Conservation (phyloP, 768 basidiomycete genomes). For the Mycena chlorophos region DNA sequence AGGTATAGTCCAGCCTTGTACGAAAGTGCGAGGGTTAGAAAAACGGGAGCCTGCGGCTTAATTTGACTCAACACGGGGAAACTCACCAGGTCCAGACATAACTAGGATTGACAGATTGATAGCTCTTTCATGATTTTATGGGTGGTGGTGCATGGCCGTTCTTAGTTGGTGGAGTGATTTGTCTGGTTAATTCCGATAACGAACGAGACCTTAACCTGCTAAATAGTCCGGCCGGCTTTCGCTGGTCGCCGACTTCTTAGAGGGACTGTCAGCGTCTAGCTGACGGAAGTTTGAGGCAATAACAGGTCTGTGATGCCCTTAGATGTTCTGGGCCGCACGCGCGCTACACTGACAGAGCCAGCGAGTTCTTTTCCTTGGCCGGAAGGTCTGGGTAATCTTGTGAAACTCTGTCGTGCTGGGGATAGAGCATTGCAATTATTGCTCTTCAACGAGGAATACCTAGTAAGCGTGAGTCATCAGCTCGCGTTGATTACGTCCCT, state of each 20-base stretch:
- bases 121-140: slow-evolving; percentile 84
- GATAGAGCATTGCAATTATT: too few species aligned
- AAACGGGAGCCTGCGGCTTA: slow-evolving; percentile 83
- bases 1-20: too few species aligned
- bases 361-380: slow-evolving; percentile 75
- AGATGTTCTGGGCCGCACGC: slow-evolving; percentile 85
- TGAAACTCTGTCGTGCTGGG: too few species aligned
- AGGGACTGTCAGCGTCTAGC: too few species aligned
- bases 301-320: too few species aligned
- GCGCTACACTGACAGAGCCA: slow-evolving; percentile 87
- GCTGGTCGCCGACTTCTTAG: slow-evolving; percentile 76
- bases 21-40: too few species aligned
- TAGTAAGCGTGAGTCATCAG: too few species aligned
- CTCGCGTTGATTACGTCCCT: too few species aligned
- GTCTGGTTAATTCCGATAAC: slow-evolving; percentile 97
- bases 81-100: slow-evolving; percentile 80
- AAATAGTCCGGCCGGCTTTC: slow-evolving; percentile 80
- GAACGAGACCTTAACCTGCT: slow-evolving; percentile 93
- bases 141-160: slow-evolving; percentile 89
- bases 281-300: too few species aligned
- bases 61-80: slow-evolving; percentile 84
- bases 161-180: slow-evolving; percentile 93
- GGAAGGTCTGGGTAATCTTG: too few species aligned
- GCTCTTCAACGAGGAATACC: too few species aligned
- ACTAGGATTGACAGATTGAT: slow-evolving; percentile 79